phyloP scores from a whole-genome alignment of 345 rosid species.

The Salix purpurea region DNA sequence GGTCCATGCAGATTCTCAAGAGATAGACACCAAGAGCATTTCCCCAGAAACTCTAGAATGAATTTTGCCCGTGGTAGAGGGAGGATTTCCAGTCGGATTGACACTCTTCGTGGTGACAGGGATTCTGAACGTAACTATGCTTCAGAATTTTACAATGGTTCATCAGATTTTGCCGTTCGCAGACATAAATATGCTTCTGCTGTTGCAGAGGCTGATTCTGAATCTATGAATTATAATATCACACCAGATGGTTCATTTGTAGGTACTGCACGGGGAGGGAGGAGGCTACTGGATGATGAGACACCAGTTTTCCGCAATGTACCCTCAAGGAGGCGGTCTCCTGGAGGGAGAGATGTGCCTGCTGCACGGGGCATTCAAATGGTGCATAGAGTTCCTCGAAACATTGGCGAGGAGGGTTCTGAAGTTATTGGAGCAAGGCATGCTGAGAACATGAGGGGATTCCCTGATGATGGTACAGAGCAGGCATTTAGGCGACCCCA shows the following conservation, averaged over 20 bases:
- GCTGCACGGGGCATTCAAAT: conserved; percentile 36
- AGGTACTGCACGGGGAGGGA: conserved; percentile 56
- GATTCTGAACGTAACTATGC: conserved; percentile 44
- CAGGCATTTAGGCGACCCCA: conserved; percentile 42
- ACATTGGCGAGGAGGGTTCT: conserved; percentile 51
- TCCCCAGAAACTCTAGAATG: conserved; percentile 50
- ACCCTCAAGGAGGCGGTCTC: conserved; percentile 48
- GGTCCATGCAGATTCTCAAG: conserved; percentile 11
- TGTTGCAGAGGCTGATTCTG: conserved; percentile 35
- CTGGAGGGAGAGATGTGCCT: conserved; percentile 47
- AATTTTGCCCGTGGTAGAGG: conserved; percentile 55
- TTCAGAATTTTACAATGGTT: conserved; percentile 36
- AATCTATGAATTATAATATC: conserved; percentile 45
- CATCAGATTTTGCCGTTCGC: conserved; percentile 32
- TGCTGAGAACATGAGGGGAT: conserved; percentile 50
- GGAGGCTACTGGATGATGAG: conserved; percentile 46
- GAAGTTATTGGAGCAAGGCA: conserved; percentile 57
- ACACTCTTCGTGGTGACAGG: conserved; percentile 37
- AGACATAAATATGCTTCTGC: conserved; percentile 39
- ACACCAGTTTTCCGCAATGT: conserved; percentile 33
- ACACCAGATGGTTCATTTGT: conserved; percentile 45
- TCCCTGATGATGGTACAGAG: conserved; percentile 40
- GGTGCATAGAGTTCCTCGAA: conserved; percentile 51
- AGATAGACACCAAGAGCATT: conserved; percentile 48
- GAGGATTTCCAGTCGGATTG: conserved; percentile 50